These are phyloP conservation scores for Cicer bijugum DNA, from an alignment of 306 rosid genomes.

Conservation along the genomic window DNA sequence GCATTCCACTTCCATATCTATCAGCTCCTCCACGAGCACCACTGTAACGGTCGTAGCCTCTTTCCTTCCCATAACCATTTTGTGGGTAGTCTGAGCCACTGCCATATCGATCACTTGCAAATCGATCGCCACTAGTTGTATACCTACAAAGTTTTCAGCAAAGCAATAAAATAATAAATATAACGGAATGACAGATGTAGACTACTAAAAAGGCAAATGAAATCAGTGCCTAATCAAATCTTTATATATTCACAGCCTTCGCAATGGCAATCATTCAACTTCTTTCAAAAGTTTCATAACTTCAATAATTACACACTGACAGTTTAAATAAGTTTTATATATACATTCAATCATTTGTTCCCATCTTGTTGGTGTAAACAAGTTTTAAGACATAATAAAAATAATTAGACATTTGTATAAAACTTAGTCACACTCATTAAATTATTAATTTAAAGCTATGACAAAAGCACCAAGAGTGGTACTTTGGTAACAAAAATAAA, in stretches of 20 bases:
- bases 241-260: slow-evolving; percentile 1
- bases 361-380: not conserved
- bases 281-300: not conserved
- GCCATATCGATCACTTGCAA: slow-evolving; percentile 72
- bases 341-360: not conserved
- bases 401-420: not conserved
- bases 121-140: slow-evolving; percentile 68
- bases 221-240: slow-evolving; percentile 11
- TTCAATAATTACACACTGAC: not conserved
- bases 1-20: slow-evolving; percentile 69
- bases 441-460: not conserved
- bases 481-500: not conserved
- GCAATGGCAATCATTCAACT: not conserved
- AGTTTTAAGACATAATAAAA: not conserved
- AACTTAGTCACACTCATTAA: not conserved
- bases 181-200: not conserved
- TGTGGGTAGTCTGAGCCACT: slow-evolving; percentile 73
- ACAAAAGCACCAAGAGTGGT: slow-evolving; percentile 6
- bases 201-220: not conserved
- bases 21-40: slow-evolving; percentile 67
- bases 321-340: not conserved
- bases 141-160: slow-evolving; percentile 57
- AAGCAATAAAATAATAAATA: not conserved
- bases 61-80: slow-evolving; percentile 83
- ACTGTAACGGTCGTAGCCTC: slow-evolving; percentile 71